Conservation (phyloP, 768 basidiomycete species). For the Rhodocollybia butyracea region DNA sequence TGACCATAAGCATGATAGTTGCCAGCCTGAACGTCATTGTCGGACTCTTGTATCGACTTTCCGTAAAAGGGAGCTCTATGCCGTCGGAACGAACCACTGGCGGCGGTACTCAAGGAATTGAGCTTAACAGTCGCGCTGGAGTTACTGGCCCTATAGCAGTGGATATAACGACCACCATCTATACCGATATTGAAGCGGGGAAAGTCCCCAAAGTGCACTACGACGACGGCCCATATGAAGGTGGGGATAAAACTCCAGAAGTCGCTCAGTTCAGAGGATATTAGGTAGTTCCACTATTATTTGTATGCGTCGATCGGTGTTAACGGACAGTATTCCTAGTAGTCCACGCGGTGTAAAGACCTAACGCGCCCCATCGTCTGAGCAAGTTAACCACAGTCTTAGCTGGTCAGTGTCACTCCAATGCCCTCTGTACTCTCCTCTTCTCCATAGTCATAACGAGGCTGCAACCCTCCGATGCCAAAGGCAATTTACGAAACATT, state of each 20-base stretch:
- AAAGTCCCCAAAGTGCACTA: background rate
- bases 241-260: background rate
- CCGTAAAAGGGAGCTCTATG: background rate
- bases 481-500: no score
- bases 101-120: background rate
- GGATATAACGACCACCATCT: background rate
- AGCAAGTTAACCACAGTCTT: no score
- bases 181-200: background rate
- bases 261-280: background rate
- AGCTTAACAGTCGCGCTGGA: background rate
- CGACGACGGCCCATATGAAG: background rate
- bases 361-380: no score
- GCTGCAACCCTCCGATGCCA: no score
- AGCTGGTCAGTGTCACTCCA: no score
- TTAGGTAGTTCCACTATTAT: background rate
- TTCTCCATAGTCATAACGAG: no score
- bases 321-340: no score
- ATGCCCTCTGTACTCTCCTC: no score
- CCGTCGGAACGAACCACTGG: background rate
- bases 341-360: no score
- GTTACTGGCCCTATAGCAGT: conserved; percentile 1
- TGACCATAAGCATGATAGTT: conserved; percentile 2
- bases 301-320: no score
- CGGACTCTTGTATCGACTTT: background rate
- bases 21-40: conserved; percentile 3